phyloP scores from a whole-genome alignment of 2,329 filamentous ascomycete species.

The Trichoderma semiorbis region DNA sequence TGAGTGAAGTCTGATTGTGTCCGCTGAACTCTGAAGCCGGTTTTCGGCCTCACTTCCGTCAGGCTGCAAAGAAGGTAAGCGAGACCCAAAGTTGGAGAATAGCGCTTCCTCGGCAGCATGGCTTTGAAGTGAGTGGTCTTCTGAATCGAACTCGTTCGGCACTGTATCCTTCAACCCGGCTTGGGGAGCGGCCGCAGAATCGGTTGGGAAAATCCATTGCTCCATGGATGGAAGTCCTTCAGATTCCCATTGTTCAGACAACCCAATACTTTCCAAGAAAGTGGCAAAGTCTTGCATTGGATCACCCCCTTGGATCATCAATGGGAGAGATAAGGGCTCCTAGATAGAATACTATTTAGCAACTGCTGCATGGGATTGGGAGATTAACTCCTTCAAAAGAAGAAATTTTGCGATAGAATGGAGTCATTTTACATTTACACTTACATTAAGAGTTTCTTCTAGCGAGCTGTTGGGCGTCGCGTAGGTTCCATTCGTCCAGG shows the following conservation, averaged over 20 bases:
- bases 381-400: background rate
- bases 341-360: background rate
- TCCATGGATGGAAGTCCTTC: background rate
- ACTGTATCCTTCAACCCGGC: background rate
- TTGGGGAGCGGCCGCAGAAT: background rate
- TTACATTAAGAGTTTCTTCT: background rate
- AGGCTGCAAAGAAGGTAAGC: background rate
- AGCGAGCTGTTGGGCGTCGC: background rate
- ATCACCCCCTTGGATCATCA: background rate
- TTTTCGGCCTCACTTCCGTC: background rate
- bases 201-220: background rate
- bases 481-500: background rate
- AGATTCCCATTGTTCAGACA: background rate
- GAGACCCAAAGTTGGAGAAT: background rate
- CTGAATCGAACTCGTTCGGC: background rate
- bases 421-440: background rate
- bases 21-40: background rate
- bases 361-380: background rate
- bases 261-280: background rate
- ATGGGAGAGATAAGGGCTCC: background rate
- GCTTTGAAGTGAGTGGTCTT: background rate
- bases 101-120: background rate
- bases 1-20: background rate
- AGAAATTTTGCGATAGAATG: background rate
- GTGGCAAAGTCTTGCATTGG: background rate